These are phyloP conservation scores for Gossypium gossypioides DNA, from an alignment of 441 rosid genomes.

Conservation along the genomic window DNA sequence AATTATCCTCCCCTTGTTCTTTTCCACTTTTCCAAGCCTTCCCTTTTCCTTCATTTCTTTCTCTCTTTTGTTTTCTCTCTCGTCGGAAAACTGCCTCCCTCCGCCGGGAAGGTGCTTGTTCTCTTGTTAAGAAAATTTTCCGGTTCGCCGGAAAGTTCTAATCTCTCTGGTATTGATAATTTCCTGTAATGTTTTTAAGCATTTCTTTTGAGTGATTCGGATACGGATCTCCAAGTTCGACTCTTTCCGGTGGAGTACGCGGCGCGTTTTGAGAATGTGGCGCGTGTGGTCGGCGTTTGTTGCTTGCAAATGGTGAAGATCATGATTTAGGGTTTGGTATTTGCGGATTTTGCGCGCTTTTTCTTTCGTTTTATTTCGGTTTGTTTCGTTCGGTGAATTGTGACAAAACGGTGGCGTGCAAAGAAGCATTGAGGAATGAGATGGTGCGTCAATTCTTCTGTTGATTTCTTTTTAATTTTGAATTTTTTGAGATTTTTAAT, in stretches of 20 bases:
- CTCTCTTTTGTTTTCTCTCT: constrained; percentile 32
- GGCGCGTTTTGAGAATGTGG: constrained; percentile 71
- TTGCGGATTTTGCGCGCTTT: constrained; percentile 21
- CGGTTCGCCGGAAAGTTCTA: constrained; percentile 13
- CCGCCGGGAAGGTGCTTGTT: constrained; percentile 8
- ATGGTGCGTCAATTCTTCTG: constrained; percentile 48
- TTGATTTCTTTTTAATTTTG: not conserved
- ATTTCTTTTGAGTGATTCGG: constrained; percentile 12
- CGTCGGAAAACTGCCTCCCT: constrained; percentile 20
- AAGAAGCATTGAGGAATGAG: constrained; percentile 61
- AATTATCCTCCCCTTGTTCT: constrained; percentile 34
- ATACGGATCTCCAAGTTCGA: constrained; percentile 57
- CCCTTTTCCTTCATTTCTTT: constrained; percentile 17
- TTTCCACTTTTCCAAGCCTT: constrained; percentile 63
- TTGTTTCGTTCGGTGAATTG: constrained; percentile 19
- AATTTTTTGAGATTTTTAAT: not conserved
- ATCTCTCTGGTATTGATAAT: constrained; percentile 7
- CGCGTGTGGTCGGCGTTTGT: constrained; percentile 19
- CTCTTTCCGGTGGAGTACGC: constrained; percentile 26
- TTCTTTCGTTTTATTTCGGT: constrained; percentile 19
- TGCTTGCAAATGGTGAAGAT: constrained; percentile 29
- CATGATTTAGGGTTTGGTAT: constrained; percentile 73
- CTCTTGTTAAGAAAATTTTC: not conserved
- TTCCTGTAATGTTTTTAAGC: not conserved
- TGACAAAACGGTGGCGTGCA: constrained; percentile 48